These are phyloP conservation scores for Lathyrus sativus DNA, from an alignment of 306 rosid genomes.

Conservation along the genomic window DNA sequence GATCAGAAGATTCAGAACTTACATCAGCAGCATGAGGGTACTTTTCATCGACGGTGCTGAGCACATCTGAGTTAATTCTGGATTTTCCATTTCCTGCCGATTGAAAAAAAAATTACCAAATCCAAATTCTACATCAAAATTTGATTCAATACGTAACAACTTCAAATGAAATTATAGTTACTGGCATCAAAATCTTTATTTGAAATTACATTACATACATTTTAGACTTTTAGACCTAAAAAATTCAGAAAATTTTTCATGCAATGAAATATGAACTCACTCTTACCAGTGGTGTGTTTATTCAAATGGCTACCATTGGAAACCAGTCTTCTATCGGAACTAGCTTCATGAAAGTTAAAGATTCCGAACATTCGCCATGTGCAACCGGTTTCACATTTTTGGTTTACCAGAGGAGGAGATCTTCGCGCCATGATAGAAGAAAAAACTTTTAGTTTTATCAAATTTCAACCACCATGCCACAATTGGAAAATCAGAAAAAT, in stretches of 20 bases:
- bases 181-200: neutral
- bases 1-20: slow-evolving; percentile 40
- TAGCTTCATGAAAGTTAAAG: slow-evolving; percentile 53
- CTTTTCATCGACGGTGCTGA: slow-evolving; percentile 41
- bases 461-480: slow-evolving; percentile 2
- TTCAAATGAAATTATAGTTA: slow-evolving; percentile 1
- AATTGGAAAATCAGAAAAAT: slow-evolving; percentile 2
- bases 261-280: neutral
- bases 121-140: neutral
- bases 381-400: slow-evolving; percentile 55
- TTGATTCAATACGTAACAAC: neutral
- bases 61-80: slow-evolving; percentile 40
- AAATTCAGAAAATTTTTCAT: neutral
- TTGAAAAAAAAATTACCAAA: slow-evolving; percentile 12
- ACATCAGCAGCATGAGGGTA: slow-evolving; percentile 48
- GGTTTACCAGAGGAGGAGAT: slow-evolving; percentile 53
- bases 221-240: neutral
- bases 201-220: neutral
- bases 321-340: slow-evolving; percentile 46
- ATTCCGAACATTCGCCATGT: slow-evolving; percentile 58
- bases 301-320: slow-evolving; percentile 42
- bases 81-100: slow-evolving; percentile 49
- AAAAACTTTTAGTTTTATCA: slow-evolving; percentile 28
- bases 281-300: slow-evolving; percentile 47
- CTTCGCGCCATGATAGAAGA: slow-evolving; percentile 53